Percentiles rank a stretch among this genome's conserved stretches.
Conservation (phyloP, 1,284 basidiomycete species). For the Sporisorium exsertum region DNA sequence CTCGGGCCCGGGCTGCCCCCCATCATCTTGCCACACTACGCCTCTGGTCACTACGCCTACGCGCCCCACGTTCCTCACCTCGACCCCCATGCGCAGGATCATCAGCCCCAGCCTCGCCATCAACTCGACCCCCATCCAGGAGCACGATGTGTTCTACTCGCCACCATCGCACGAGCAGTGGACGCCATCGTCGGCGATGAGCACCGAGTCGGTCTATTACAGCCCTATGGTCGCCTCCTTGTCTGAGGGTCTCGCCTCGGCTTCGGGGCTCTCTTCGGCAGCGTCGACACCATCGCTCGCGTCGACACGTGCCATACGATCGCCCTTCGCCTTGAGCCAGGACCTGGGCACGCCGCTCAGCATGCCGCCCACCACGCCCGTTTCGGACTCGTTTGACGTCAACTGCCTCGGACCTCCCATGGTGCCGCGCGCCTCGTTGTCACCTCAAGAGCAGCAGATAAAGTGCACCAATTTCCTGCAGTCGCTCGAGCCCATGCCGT, state of each 20-base stretch:
- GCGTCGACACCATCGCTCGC: constrained; percentile 49
- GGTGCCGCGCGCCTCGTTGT: constrained; percentile 38
- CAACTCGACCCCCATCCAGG: constrained; percentile 48
- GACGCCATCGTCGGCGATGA: constrained; percentile 47
- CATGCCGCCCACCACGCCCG: constrained; percentile 49
- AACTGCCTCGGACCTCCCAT: constrained; percentile 53
- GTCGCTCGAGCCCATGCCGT: constrained; percentile 49
- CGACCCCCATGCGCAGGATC: constrained; percentile 52
- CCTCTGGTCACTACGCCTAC: constrained; percentile 45
- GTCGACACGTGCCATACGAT: constrained; percentile 37
- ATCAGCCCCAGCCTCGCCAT: constrained; percentile 53
- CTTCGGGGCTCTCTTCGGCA: constrained; percentile 41
- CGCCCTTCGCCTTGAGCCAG: constrained; percentile 45
- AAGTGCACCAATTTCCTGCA: constrained; percentile 54
- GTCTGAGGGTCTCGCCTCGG: constrained; percentile 35
- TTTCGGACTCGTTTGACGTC: constrained; percentile 48
- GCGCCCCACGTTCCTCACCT: constrained; percentile 37
- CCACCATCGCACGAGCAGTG: constrained; percentile 44
- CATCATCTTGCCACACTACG: constrained; percentile 40
- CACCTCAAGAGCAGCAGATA: constrained; percentile 48
- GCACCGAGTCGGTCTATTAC: constrained; percentile 51
- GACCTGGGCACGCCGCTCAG: constrained; percentile 51
- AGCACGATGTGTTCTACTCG: constrained; percentile 54
- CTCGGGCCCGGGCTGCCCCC: constrained; percentile 28
- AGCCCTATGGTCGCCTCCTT: constrained; percentile 47